phyloP scores from a whole-genome alignment of 129 eudicot species.

The Erigeron canadensis region DNA sequence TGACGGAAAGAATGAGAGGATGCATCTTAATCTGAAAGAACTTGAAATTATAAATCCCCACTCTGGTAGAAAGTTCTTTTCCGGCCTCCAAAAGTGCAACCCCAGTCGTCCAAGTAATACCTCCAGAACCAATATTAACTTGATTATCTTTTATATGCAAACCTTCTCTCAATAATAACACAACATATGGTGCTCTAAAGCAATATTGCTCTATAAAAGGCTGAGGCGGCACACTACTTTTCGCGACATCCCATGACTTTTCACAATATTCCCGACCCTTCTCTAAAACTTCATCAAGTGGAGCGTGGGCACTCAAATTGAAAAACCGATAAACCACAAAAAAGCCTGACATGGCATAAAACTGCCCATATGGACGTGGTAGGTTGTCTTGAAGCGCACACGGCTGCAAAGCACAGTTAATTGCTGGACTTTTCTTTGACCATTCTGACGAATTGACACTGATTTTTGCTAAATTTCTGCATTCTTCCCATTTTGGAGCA shows the following conservation, averaged over 20 bases:
- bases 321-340: constrained; percentile 90
- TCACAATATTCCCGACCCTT: constrained; percentile 77
- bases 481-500: constrained; percentile 85
- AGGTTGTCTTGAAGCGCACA: constrained; percentile 73
- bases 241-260: constrained; percentile 75
- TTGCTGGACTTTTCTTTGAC: constrained; percentile 57
- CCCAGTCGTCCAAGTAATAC: constrained; percentile 97
- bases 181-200: constrained; percentile 92
- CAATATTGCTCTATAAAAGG: constrained; percentile 96
- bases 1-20: constrained; percentile 51
- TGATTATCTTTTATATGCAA: constrained; percentile 74
- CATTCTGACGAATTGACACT: constrained; percentile 85
- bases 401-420: constrained; percentile 74
- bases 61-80: constrained; percentile 47
- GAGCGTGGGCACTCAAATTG: constrained; percentile 68
- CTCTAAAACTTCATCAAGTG: constrained; percentile 69
- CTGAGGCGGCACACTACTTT: constrained; percentile 82
- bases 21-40: constrained; percentile 52
- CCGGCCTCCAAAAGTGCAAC: constrained; percentile 96
- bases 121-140: constrained; percentile 84
- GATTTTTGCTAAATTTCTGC: constrained; percentile 64
- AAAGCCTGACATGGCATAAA: constrained; percentile 92
- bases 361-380: constrained; percentile 83
- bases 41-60: constrained; percentile 42
- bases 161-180: constrained; percentile 77